Percentiles rank a stretch among this genome's conserved stretches.
These are phyloP conservation scores for Fusarium chaquense DNA, from an alignment of 2,329 filamentous ascomycete species.

Conservation along the genomic window DNA sequence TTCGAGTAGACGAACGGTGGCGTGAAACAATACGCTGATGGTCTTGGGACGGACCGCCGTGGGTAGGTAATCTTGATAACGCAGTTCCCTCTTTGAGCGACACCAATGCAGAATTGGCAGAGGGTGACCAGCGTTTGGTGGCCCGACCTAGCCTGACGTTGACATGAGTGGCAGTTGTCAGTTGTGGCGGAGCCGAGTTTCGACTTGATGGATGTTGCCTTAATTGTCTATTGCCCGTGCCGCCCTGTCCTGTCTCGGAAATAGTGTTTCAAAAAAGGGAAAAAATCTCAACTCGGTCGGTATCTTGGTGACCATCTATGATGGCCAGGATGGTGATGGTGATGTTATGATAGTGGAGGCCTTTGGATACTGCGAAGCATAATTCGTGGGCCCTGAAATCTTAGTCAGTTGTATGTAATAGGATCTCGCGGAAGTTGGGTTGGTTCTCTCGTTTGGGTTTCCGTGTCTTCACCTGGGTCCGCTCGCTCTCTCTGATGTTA, in stretches of 20 bases:
- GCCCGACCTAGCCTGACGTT: constrained; percentile 13
- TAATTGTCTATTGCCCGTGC: constrained; percentile 7
- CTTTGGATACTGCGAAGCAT: constrained; percentile 20
- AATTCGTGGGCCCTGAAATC: constrained; percentile 27
- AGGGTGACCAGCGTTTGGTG: constrained; percentile 1
- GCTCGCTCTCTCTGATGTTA: constrained; percentile 1
- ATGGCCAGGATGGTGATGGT: constrained; percentile 21
- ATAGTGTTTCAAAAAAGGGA: constrained; percentile 14
- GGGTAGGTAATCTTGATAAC: constrained; percentile 29
- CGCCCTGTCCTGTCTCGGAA: constrained; percentile 19
- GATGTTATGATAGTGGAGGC: constrained; percentile 15
- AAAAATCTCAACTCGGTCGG: constrained; percentile 2
- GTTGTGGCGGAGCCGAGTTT: constrained; percentile 42
- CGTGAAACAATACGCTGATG: constrained; percentile 28
- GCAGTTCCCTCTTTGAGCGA: constrained; percentile 19
- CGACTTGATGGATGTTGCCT: constrained; percentile 13
- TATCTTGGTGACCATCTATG: neutral
- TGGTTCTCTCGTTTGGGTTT: neutral
- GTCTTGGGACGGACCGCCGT: constrained; percentile 21
- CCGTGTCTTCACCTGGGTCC: neutral
- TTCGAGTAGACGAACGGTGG: constrained; percentile 30
- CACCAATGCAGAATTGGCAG: constrained; percentile 17
- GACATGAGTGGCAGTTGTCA: constrained; percentile 35
- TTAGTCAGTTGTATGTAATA: constrained; percentile 37
- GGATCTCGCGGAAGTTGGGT: constrained; percentile 25